Conservation (phyloP, 495 filamentous ascomycete genomes). For the Daldinia bambusicola region DNA sequence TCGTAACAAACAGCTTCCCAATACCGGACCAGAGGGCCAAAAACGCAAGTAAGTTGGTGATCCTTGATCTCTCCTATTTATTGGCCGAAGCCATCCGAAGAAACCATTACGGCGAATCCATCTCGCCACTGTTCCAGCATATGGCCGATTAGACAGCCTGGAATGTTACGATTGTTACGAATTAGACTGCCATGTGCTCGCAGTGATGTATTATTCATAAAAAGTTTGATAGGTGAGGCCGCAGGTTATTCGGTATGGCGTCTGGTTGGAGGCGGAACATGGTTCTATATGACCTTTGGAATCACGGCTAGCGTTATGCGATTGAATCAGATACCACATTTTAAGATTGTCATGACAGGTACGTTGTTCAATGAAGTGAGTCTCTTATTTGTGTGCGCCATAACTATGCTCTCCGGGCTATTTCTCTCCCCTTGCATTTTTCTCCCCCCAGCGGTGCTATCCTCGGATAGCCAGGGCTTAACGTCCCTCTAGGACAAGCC, state of each 20-base stretch:
- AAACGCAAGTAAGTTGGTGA: constrained; percentile 81
- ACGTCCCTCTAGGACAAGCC: constrained; percentile 59
- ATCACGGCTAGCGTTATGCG: constrained; percentile 38
- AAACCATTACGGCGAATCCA: constrained; percentile 92
- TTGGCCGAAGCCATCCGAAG: constrained; percentile 91
- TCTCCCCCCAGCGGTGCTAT: constrained; percentile 62
- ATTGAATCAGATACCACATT: constrained; percentile 45
- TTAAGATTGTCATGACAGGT: constrained; percentile 40
- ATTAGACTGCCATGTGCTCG: constrained; percentile 37
- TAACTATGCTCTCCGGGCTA: constrained; percentile 12
- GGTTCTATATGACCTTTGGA: constrained; percentile 28
- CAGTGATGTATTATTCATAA: constrained; percentile 40
- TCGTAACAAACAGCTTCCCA: constrained; percentile 97
- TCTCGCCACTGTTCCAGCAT: constrained; percentile 85
- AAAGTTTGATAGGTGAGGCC: constrained; percentile 38
- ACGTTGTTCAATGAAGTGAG: constrained; percentile 28
- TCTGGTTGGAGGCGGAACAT: constrained; percentile 33
- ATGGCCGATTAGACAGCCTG: constrained; percentile 61
- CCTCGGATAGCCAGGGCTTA: constrained; percentile 60
- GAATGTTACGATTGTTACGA: constrained; percentile 39
- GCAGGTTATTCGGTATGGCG: constrained; percentile 42
- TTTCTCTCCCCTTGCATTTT: constrained; percentile 11
- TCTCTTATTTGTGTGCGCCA: constrained; percentile 13
- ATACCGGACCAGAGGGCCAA: constrained; percentile 76
- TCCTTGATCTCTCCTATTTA: constrained; percentile 87